Evolutionary conservation across 352 stramenopile genomes (phyloP).

Genomic region (Phytophthora meadii): DNA sequence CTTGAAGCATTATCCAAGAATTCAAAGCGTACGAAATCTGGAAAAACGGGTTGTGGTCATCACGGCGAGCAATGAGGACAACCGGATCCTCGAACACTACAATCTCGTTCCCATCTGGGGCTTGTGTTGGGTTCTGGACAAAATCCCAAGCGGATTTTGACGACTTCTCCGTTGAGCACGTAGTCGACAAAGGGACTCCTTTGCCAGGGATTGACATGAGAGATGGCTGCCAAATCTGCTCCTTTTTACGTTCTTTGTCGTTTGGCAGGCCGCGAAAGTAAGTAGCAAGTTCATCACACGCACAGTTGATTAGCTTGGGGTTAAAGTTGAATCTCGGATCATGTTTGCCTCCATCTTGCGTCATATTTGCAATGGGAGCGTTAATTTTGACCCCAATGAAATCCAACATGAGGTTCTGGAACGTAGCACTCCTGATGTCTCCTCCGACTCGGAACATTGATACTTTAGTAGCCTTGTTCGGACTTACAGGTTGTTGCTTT

Average conservation of each 20-base stretch:
- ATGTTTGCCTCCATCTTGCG: slow-evolving; percentile 37
- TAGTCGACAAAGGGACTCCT: slow-evolving; percentile 16
- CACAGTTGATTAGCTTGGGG: slow-evolving; percentile 33
- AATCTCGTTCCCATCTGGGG: slow-evolving; percentile 28
- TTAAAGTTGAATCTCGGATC: slow-evolving; percentile 46
- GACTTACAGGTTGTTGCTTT: slow-evolving; percentile 9
- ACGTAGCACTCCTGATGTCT: slow-evolving; percentile 39
- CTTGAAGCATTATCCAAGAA: slow-evolving; percentile 47
- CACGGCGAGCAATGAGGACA: slow-evolving; percentile 46
- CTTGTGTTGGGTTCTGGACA: slow-evolving; percentile 31
- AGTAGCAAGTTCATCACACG: slow-evolving; percentile 32
- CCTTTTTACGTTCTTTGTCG: slow-evolving; percentile 30
- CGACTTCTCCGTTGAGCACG: slow-evolving; percentile 8
- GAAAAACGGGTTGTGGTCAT: slow-evolving; percentile 70
- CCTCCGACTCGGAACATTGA: slow-evolving; percentile 38
- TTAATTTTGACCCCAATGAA: slow-evolving; percentile 38
- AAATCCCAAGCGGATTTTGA: slow-evolving; percentile 35
- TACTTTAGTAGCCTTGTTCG: slow-evolving; percentile 37
- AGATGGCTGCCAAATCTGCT: slow-evolving; percentile 34
- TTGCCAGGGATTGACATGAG: slow-evolving; percentile 10
- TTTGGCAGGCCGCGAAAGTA: slow-evolving; percentile 30
- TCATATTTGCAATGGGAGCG: slow-evolving; percentile 38
- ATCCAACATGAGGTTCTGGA: slow-evolving; percentile 62
- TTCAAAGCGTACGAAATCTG: slow-evolving; percentile 53
- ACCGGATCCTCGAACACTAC: slow-evolving; percentile 40